Evolutionary conservation across 768 basidiomycete species (phyloP).

Genomic region (Amanita muscaria): DNA sequence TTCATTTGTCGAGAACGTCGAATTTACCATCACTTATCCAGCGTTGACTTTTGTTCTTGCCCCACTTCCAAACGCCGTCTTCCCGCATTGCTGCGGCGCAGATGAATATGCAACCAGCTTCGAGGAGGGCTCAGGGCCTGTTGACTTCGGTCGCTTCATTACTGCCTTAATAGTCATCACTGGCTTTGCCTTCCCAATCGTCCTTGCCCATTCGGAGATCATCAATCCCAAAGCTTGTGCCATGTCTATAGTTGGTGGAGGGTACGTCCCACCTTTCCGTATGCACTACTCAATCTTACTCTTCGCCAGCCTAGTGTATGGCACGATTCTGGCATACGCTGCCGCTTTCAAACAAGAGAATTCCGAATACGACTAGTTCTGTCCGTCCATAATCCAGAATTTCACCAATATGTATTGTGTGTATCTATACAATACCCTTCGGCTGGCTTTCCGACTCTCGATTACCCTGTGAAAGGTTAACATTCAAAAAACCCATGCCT

Average conservation of each 20-base stretch:
- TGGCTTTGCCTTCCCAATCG: conserved; percentile 87
- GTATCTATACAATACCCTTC: conserved; percentile 6
- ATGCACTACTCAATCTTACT: conserved; percentile 5
- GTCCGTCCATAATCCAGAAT: neutral
- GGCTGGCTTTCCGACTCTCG: conserved; percentile 3
- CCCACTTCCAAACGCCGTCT: conserved; percentile 90
- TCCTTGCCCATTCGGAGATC: conserved; percentile 86
- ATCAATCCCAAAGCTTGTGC: conserved; percentile 77
- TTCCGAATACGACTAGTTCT: conserved; percentile 65
- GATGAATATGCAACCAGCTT: conserved; percentile 84
- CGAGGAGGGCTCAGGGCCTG: conserved; percentile 48
- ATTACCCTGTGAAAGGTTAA: conserved; percentile 20
- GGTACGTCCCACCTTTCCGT: conserved; percentile 35
- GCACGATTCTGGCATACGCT: conserved; percentile 83
- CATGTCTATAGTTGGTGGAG: conserved; percentile 95
- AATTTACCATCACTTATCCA: conserved; percentile 22
- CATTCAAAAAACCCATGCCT: conserved; percentile 35
- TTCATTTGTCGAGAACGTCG: neutral
- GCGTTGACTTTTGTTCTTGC: conserved; percentile 93
- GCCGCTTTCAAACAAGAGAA: conserved; percentile 75
- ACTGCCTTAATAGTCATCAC: conserved; percentile 87
- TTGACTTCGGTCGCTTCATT: conserved; percentile 92
- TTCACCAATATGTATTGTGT: conserved; percentile 10
- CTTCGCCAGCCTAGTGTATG: conserved; percentile 63
- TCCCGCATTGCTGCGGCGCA: conserved; percentile 74